Evolutionary conservation across 2,329 filamentous ascomycete species (phyloP), one percentile per base, ranked within the genome.

Genomic region (Apiospora pterosperma): DNA sequence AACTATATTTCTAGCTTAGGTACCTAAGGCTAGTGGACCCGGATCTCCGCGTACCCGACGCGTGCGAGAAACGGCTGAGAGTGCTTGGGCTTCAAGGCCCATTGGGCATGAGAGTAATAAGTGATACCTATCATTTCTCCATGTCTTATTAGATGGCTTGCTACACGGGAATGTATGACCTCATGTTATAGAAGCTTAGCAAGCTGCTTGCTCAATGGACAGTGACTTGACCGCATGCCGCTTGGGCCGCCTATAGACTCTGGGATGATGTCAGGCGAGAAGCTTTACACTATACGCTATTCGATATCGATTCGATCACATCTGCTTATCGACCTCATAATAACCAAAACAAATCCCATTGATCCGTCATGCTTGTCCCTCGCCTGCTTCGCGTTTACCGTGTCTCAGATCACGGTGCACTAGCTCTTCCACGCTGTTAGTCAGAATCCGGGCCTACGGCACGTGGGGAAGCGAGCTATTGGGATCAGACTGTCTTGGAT

Each of bases 11-110:
- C n/a, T n/a, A n/a, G n/a, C n/a, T n/a, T n/a, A n/a, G n/a, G n/a
- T n/a, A n/a, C n/a, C n/a, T n/a, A n/a, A n/a, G n/a, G 48, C 48
- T 55, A 55, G 48, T 28, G 48, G 48, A 55, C 48, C 48, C 48
- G 48, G 34, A 55, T 55, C 48, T 55, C 48, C 48, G 48, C 48
- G 19, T 34, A n/a, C 44, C 48, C 48, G 48, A 25, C 5, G 16
- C 8, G 48, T 34, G 12, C 12, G 14, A 19, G 12, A 23, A 42
- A 42, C 41, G 41, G 41, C 41, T 10, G 41, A n/a, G n/a, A n/a
- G n/a, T n/a, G n/a, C n/a, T n/a, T n/a, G n/a, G n/a, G n/a, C n/a
- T n/a, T n/a, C n/a, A n/a, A n/a, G n/a, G n/a, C n/a, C n/a, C n/a
- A n/a, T n/a, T n/a, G n/a, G n/a, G n/a, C n/a, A n/a, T n/a, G n/a